A percentile compares a stretch with the other conserved stretches of the same genome.
phyloP scores from a whole-genome alignment of 176 grass and related monocot genomes.

The Oryza glumipatula region DNA sequence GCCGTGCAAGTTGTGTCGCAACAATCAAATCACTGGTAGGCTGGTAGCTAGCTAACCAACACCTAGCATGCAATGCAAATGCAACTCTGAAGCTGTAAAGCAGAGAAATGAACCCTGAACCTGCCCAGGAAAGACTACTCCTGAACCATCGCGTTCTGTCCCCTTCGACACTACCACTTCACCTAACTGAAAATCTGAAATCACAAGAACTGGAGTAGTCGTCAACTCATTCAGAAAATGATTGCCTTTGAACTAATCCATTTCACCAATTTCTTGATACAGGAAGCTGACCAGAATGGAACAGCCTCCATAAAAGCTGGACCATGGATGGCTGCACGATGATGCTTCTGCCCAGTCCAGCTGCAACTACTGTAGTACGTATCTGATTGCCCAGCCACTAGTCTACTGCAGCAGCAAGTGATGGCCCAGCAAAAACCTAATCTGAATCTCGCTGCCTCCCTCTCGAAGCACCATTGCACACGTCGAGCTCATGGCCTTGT shows the following conservation, averaged over 20 bases:
- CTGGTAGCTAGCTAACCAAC: not conserved
- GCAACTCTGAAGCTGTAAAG: conserved; percentile 30
- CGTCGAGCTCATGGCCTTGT: conserved; percentile 44
- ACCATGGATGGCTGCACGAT: not conserved
- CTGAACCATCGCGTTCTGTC: not conserved
- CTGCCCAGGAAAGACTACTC: not conserved
- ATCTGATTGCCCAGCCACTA: conserved; percentile 31
- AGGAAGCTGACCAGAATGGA: not conserved
- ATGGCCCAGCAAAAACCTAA: conserved; percentile 24
- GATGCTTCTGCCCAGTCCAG: conserved; percentile 8
- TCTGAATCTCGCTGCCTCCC: conserved; percentile 42
- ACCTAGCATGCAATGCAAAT: conserved; percentile 12
- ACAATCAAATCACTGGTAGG: conserved; percentile 22
- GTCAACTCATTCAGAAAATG: not conserved
- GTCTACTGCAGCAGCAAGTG: not conserved
- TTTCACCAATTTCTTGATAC: conserved; percentile 4
- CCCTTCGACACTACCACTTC: not conserved
- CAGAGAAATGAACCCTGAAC: conserved; percentile 8
- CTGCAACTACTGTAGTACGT: conserved; percentile 18
- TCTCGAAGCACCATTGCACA: conserved; percentile 10
- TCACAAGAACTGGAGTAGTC: not conserved
- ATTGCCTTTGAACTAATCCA: conserved; percentile 17
- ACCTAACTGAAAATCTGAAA: not conserved
- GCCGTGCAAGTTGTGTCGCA: not conserved
- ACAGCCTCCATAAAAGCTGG: conserved; percentile 30